Base-by-base conservation (phyloP, 2,329 filamentous ascomycete species). In the Fusarium goolgardi region DNA sequence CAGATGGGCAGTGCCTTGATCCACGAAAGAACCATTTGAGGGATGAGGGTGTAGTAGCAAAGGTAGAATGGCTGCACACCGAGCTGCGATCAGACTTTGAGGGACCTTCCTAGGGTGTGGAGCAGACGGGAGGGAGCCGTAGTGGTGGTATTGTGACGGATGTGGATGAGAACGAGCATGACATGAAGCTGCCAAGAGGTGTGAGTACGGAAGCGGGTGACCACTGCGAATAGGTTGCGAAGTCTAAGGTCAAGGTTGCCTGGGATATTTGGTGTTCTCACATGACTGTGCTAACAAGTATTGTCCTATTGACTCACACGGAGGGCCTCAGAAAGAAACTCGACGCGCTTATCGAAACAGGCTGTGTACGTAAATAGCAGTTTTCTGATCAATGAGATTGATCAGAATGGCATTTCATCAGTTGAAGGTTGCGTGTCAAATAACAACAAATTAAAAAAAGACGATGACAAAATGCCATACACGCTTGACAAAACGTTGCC, bases 211-310 rank as follows among this genome's bases (percentile, higher is more conserved):
- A 56, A 68, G 65, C 65, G 65, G 40, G 63, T 69, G 65, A 69
- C 65, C 61, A 63, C 45, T 35, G 62, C 55, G 46, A 69, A 56
- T 44, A 66, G 65, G 60, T 66, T 69, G 65, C 56, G 40, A 54
- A 39, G 49, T 39, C 51, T 34, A 20, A 40, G 45, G 35, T n/a
- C 11, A 39, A 49, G 39, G 51, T 43, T 69, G 50, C 47, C 60
- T 65, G 20, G 55, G 53, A 49, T 41, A 55, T 50, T 51, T 20
- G 35, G 59, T 61, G 32, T 62, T 40, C 56, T 58, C 65, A 56
- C 61, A 69, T 69, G 65, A 69, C 61, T 57, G 52, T 52, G 41
- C 35, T 21, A 39, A 52, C 41, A 53, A 46, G 44, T 35, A 47
- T 49, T 34, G 45, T 59, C 44, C 23, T 40, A 40, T 69, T 69